Evolutionary conservation across 768 basidiomycete species (phyloP).

Genomic region (Suillus paluster): DNA sequence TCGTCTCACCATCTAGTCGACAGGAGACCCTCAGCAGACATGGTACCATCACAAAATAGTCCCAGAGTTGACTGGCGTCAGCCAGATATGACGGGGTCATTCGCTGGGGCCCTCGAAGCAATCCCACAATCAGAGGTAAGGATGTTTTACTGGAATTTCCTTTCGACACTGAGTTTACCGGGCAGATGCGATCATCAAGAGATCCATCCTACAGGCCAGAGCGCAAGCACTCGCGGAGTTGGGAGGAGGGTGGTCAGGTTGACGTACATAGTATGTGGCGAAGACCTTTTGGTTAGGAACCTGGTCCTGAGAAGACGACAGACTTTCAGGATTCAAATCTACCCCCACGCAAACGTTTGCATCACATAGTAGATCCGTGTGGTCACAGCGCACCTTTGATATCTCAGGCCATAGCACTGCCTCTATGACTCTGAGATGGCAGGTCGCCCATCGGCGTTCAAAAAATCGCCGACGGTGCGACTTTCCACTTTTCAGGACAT

Average conservation of each 20-base stretch:
- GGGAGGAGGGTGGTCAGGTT: constrained; percentile 55
- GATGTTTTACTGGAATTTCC: constrained; percentile 16
- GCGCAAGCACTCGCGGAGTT: constrained; percentile 66
- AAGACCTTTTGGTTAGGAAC: constrained; percentile 16
- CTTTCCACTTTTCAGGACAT: constrained; percentile 15
- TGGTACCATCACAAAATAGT: constrained; percentile 37
- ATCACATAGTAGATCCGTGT: constrained; percentile 66
- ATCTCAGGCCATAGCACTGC: constrained; percentile 57
- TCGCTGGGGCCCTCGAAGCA: constrained; percentile 30
- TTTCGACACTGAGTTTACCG: constrained; percentile 34
- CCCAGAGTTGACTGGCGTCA: constrained; percentile 40
- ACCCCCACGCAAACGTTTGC: constrained; percentile 63
- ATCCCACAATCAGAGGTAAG: constrained; percentile 40
- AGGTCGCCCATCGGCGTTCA: constrained; percentile 28
- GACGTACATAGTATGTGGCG: constrained; percentile 31
- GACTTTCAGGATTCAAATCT: constrained; percentile 52
- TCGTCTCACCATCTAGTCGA: constrained; percentile 38
- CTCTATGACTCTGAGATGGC: constrained; percentile 44
- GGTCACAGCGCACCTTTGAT: constrained; percentile 56
- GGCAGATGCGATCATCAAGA: constrained; percentile 42
- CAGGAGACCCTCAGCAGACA: constrained; percentile 35
- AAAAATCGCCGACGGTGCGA: constrained; percentile 17
- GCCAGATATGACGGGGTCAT: constrained; percentile 35
- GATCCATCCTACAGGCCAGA: constrained; percentile 41
- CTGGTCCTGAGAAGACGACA: constrained; percentile 17